Base-by-base conservation (phyloP, 768 basidiomycete genomes). In the Suillus occidentalis region DNA sequence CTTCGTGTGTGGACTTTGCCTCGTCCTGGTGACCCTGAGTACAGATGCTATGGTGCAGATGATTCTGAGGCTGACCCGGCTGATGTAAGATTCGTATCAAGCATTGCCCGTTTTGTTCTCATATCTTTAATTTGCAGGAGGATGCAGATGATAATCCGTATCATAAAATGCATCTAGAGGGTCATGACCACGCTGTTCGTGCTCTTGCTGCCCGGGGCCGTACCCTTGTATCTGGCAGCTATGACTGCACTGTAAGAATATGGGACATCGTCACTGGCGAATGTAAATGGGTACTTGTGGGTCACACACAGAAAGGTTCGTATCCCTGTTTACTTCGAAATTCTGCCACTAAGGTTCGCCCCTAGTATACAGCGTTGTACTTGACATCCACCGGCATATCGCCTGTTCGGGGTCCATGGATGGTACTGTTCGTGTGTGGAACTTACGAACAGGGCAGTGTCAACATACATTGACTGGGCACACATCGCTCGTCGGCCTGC, bases 381-480 rank as follows among this genome's bases (percentile, higher is more conserved):
- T 96, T 47, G 97, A 99, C 74, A 84, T 89, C 47, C 80, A 82
- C 56, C 91, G 95, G 22, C 88, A 94, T 62, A 92, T 95, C 73
- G 94, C 94, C 34, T 95, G 94, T 69, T 99, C 97, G 2, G 97
- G 97, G 9, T 98, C 96, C 5, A 97, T 98, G 96, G 97, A 99
- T 76, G 92, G 94, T 55, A 96, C 94, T 2, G 96, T 99, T 67
- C 92, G 94, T 58, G 87, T 99, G 42, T 99, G 97, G 97, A 90
- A 92, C 70, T 81, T 97, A 42, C 85, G 83, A 60, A 94, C 85
- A 2, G 97, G 97, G 0, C 83, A 89, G 72, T 92, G 90, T 65
- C 83, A 89, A 39, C 88, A 93, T 71, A 88, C 88, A 3, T 82
- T 99, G 28, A 88, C 89, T 6, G 97, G 97, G 0, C 97, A 99